Evolutionary conservation across 2,329 filamentous ascomycete genomes (phyloP).

Genomic region (Triangularia setosa): DNA sequence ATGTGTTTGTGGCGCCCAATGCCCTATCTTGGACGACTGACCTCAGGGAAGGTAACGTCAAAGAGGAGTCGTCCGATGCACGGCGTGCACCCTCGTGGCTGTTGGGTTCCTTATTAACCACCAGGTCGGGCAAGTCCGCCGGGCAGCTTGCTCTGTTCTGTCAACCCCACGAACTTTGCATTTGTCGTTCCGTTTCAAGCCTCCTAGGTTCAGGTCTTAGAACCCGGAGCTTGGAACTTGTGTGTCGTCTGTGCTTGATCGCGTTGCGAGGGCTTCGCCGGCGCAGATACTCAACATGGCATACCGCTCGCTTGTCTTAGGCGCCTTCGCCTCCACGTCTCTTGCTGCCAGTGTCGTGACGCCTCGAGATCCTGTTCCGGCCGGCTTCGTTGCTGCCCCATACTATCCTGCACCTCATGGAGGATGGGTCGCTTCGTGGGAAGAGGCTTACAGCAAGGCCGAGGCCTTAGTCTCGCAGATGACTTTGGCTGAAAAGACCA

Average conservation of each 20-base stretch:
- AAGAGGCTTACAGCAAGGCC: slow-evolving; percentile 66
- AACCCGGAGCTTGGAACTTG: not conserved
- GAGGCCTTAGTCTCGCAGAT: slow-evolving; percentile 65
- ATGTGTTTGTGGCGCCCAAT: not conserved
- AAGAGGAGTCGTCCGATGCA: not conserved
- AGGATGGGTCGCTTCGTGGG: slow-evolving; percentile 67
- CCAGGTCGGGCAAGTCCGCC: not conserved
- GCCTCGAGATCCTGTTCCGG: slow-evolving; percentile 30
- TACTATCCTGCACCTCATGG: slow-evolving; percentile 72
- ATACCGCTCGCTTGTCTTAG: slow-evolving; percentile 12
- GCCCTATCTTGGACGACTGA: not conserved
- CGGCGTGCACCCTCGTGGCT: not conserved
- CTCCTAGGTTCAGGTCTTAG: not conserved
- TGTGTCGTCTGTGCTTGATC: not conserved
- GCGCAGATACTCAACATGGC: slow-evolving; percentile 20
- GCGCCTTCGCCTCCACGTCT: slow-evolving; percentile 18
- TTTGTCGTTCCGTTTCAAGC: not conserved
- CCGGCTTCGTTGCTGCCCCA: slow-evolving; percentile 45
- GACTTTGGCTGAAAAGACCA: slow-evolving; percentile 78
- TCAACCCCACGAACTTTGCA: not conserved
- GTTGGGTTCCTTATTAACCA: not conserved
- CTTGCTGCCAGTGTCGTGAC: slow-evolving; percentile 23
- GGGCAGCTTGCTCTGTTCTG: not conserved
- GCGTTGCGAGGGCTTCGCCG: not conserved
- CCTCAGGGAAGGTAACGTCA: not conserved